Evolutionary conservation across 2,329 filamentous ascomycete species (phyloP), one percentile per base, ranked within the genome.

Genomic region (Canariomyces notabilis): DNA sequence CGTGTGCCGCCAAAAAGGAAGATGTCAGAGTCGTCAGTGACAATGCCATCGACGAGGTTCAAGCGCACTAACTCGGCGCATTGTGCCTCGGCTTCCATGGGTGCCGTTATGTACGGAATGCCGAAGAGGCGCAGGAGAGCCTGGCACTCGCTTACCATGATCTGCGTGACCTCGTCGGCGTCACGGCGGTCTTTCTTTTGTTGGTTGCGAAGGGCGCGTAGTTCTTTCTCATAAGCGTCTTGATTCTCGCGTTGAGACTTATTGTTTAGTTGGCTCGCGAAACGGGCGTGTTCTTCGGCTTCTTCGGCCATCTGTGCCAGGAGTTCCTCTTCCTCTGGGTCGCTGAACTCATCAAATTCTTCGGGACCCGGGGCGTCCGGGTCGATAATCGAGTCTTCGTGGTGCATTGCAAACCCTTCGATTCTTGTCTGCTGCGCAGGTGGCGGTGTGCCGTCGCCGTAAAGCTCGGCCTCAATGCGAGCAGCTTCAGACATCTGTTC

Each of bases 21-120:
- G 1, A 85, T 94, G 71, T 98, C 93, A 2, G 87, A 94, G 63
- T 98, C 93, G 60, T 98, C 93, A 0, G 94, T 98, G 22, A 98
- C 90, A 51, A 98, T 95, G 11, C 94, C 93, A 63, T 98, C 94
- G 7, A 98, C 94, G 0, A 97, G 79, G 0, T 89, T 88, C 0
- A 97, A 73, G 0, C 70, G 71, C 1, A 98, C 90, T 4, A 98
- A 79, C 66, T 95, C 87, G 0, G 93, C 93, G 61, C 93, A 98
- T 64, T 98, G 93, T 0, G 93, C 93, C 73, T 98, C 93, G 0
- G 93, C 93, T 75, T 98, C 93, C 93, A 97, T 97, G 0, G 94
- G 94, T 0, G 93, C 93, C 0, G 91, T 98, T 57, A 98, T 85
- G 61, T 98, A 98, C 0, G 93, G 93, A 9, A 98, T 80, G 0